These are phyloP conservation scores for Linnemannia zychae DNA, from an alignment of 192 early-diverging fungal species.

Conservation along the genomic window DNA sequence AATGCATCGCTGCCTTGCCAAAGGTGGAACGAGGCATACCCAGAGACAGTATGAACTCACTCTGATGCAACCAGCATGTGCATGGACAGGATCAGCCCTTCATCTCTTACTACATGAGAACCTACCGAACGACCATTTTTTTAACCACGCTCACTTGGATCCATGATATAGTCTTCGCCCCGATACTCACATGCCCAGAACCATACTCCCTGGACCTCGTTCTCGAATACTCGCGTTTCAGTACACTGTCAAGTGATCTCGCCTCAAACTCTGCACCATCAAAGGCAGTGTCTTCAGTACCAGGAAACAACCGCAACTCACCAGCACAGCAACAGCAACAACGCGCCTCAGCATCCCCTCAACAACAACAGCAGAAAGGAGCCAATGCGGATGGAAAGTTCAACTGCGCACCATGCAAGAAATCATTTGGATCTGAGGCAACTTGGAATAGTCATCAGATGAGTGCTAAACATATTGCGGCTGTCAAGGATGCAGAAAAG, in stretches of 20 bases:
- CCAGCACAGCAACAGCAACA: conserved; percentile 14
- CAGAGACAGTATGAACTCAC: conserved; percentile 33
- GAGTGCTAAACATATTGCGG: conserved; percentile 64
- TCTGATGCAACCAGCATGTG: not conserved
- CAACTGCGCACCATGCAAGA: conserved; percentile 63
- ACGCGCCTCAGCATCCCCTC: not conserved
- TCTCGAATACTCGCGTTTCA: conserved; percentile 35
- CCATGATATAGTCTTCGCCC: conserved; percentile 34
- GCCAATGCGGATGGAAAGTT: conserved; percentile 17
- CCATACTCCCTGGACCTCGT: conserved; percentile 40
- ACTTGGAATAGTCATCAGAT: conserved; percentile 63
- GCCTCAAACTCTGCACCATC: not conserved
- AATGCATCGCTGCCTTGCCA: conserved; percentile 46
- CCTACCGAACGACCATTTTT: not conserved
- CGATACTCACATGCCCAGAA: conserved; percentile 17
- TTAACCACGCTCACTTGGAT: not conserved
- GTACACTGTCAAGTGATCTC: not conserved
- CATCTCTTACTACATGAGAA: not conserved
- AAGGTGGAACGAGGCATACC: conserved; percentile 26
- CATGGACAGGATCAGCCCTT: not conserved
- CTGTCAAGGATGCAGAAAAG: conserved; percentile 55
- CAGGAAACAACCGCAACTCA: not conserved
- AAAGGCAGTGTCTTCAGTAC: not conserved
- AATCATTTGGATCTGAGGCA: conserved; percentile 63
- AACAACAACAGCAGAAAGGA: not conserved